Evolutionary conservation across 1,284 basidiomycete genomes (phyloP).

Genomic region (Tylopilus orsonianus): DNA sequence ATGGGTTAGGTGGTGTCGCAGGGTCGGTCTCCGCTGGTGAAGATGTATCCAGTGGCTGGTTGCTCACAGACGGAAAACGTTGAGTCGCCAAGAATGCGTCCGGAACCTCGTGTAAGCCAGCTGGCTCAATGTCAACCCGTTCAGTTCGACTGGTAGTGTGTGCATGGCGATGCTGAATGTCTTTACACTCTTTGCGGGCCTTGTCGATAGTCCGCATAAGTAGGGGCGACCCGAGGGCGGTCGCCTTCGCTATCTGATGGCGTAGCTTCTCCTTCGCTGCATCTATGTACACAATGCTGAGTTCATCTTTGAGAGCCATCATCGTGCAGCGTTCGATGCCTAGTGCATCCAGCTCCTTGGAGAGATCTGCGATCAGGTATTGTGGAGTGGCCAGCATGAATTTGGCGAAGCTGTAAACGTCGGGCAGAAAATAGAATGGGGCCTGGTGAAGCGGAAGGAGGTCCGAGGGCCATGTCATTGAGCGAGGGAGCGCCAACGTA

Average conservation of each 20-base stretch:
- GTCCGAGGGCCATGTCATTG: constrained; percentile 91
- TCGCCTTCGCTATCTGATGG: constrained; percentile 76
- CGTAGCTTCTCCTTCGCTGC: constrained; percentile 75
- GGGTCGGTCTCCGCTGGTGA: constrained; percentile 23
- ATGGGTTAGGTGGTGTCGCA: constrained; percentile 13
- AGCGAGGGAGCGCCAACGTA: constrained; percentile 92
- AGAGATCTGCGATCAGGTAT: constrained; percentile 75
- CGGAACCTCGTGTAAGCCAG: constrained; percentile 39
- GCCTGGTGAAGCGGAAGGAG: constrained; percentile 88
- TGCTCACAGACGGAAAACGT: constrained; percentile 12
- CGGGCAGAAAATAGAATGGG: constrained; percentile 94
- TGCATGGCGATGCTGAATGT: constrained; percentile 46
- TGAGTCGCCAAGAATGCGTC: constrained; percentile 52
- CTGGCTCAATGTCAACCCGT: constrained; percentile 33
- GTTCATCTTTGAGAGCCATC: constrained; percentile 65
- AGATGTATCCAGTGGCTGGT: constrained; percentile 18
- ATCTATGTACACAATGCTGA: constrained; percentile 80
- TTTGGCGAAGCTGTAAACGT: constrained; percentile 86
- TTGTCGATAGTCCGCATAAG: constrained; percentile 60
- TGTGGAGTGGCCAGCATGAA: constrained; percentile 96
- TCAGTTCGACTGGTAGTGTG: constrained; percentile 41
- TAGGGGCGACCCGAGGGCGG: constrained; percentile 65
- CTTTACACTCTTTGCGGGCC: constrained; percentile 58
- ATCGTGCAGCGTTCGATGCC: constrained; percentile 66
- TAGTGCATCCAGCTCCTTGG: constrained; percentile 74